Evolutionary conservation across 768 basidiomycete species (phyloP).

Genomic region (Pulveroboletus frians): DNA sequence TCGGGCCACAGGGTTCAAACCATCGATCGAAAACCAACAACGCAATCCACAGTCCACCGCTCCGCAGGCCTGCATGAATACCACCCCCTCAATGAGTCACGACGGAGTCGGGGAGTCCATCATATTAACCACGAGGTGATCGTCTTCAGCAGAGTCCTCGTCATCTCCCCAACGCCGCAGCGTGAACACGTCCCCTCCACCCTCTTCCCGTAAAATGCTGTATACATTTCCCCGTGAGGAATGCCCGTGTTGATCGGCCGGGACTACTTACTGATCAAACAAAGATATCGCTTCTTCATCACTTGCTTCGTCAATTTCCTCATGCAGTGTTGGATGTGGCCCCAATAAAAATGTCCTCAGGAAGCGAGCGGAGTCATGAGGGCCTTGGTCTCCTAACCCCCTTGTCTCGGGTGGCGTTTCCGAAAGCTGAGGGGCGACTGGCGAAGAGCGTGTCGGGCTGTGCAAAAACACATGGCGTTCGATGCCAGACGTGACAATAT

Average conservation of each 20-base stretch:
- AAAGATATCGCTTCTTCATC: conserved; percentile 55
- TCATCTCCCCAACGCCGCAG: conserved; percentile 36
- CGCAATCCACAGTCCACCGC: conserved; percentile 11
- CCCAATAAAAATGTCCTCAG: conserved; percentile 33
- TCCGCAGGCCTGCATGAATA: conserved; percentile 4
- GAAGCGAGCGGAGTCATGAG: conserved; percentile 34
- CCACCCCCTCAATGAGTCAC: conserved; percentile 4
- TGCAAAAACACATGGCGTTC: conserved; percentile 68
- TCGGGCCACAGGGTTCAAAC: conserved; percentile 8
- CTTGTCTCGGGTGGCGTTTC: conserved; percentile 48
- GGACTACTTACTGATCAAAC: conserved; percentile 64
- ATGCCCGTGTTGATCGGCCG: background rate
- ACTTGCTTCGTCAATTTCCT: conserved; percentile 25
- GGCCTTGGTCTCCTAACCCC: conserved; percentile 31
- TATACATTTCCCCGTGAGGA: conserved; percentile 7
- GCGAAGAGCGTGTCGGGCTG: conserved; percentile 57
- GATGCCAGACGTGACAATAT: conserved; percentile 66
- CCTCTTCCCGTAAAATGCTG: conserved; percentile 60
- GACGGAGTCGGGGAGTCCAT: conserved; percentile 19
- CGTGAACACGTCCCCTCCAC: conserved; percentile 50
- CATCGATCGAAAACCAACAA: conserved; percentile 1
- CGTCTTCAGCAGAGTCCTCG: conserved; percentile 24
- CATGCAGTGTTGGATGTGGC: conserved; percentile 25
- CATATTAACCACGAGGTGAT: conserved; percentile 19
- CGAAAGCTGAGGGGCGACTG: conserved; percentile 41